Evolutionary conservation across 2,329 filamentous ascomycete species (phyloP), one percentile per base, ranked within the genome.

Genomic region (Chaetothyriales sp.): DNA sequence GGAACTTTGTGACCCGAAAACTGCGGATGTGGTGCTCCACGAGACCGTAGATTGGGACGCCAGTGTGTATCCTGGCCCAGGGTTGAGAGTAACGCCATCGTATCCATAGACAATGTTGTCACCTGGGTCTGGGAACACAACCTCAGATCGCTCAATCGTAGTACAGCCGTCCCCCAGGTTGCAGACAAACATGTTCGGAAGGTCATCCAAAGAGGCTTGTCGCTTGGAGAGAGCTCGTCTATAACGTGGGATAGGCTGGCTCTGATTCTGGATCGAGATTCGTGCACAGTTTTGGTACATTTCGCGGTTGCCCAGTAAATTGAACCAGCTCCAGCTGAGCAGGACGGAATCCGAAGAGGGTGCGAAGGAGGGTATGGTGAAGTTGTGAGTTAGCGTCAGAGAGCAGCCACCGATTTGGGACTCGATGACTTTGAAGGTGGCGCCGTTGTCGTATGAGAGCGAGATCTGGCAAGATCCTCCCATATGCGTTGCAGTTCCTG

Each of bases 201-300:
- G 78, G 44, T 66, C 65, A 52, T 70, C 69, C 64, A 86, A 80
- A 47, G 64, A 54, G 52, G 15, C 48, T 51, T 46, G 51, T 55
- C 46, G 57, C 51, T 40, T 55, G 37, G 49, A 52, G 10, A 47
- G 33, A 44, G 25, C 49, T 53, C 56, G 50, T 37, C 51, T 50
- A 19, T 55, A 51, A n/a, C 49, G 43, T 40, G 33, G 33, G 33
- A 40, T 40, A 10, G 33, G 33, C 9, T 49, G 47, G 43, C 13
- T 50, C 15, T 48, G 40, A 6, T 47, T 46, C 2, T 68, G 63
- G 37, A 89, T 81, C 56, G 77, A 79, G 60, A 89, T 77, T 49
- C 77, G 73, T 6, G 86, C 85, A 63, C 86, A 92, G 69, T 88
- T 87, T 83, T 88, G 88, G 76, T 92, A 92, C 78, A 85, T 86